Percentiles rank a stretch among this genome's conserved stretches.
These are phyloP conservation scores for Syzygium malaccense DNA, from an alignment of 441 rosid genomes.

Conservation along the genomic window DNA sequence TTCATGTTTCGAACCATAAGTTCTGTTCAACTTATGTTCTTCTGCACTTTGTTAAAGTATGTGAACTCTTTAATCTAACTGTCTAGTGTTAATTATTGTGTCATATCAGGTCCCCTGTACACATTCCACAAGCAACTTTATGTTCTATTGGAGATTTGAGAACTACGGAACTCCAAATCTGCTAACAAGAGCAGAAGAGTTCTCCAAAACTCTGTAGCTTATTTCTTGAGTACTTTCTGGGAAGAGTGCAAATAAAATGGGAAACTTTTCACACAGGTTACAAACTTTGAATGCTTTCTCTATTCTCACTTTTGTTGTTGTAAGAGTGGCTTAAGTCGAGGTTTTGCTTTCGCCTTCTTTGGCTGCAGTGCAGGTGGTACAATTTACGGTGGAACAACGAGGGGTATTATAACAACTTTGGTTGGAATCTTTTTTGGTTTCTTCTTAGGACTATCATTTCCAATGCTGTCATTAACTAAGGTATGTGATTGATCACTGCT, in stretches of 20 bases:
- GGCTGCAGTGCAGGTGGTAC: background rate
- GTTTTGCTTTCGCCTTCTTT: background rate
- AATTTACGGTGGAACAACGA: background rate
- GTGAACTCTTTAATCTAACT: background rate
- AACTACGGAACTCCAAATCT: background rate
- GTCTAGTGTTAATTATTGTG: background rate
- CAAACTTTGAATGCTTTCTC: background rate
- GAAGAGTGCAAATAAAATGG: background rate
- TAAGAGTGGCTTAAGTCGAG: background rate
- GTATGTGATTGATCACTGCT: background rate
- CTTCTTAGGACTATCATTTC: constrained; percentile 4
- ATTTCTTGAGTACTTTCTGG: background rate
- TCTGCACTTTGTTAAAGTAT: background rate
- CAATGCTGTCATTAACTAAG: background rate
- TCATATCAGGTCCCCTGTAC: background rate
- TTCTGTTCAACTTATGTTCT: background rate
- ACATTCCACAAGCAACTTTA: background rate
- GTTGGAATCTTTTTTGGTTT: background rate
- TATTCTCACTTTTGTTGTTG: background rate
- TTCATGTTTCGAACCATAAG: background rate
- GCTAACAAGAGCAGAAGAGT: background rate
- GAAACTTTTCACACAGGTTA: background rate
- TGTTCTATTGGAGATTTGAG: background rate
- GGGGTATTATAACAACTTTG: background rate
- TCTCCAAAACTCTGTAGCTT: background rate